Evolutionary conservation across 139 green algal species (phyloP).

Genomic region (Chlamydomonas sp.): DNA sequence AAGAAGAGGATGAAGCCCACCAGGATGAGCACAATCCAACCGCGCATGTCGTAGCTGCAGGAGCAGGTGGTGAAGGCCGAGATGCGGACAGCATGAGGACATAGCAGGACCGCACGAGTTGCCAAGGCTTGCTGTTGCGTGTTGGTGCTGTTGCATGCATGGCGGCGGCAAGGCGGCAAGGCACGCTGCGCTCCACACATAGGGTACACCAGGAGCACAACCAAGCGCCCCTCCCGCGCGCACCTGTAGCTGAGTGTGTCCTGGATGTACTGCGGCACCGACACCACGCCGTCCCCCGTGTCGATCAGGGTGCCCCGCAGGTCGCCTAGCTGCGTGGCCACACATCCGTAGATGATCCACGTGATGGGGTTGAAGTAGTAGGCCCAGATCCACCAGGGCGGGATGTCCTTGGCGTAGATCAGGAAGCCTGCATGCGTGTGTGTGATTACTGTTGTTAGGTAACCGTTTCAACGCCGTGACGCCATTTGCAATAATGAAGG

Average conservation of each 20-base stretch:
- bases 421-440: neutral
- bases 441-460: neutral
- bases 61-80: no score
- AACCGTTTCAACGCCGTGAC: neutral
- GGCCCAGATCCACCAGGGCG: slow-evolving; percentile 19
- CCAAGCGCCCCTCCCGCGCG: neutral
- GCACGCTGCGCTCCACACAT: no score
- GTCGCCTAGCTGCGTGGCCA: slow-evolving; percentile 40
- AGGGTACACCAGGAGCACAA: no score
- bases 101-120: no score
- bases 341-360: slow-evolving; percentile 23
- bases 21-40: slow-evolving; percentile 45
- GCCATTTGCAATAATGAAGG: no score
- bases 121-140: no score
- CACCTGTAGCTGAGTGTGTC: slow-evolving; percentile 33
- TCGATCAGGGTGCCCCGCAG: slow-evolving; percentile 10
- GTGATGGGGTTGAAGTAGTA: slow-evolving; percentile 37
- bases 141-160: no score
- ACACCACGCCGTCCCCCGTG: neutral
- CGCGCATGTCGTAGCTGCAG: neutral
- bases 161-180: no score
- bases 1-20: slow-evolving; percentile 65
- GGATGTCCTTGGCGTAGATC: neutral
- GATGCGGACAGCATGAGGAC: no score
- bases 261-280: slow-evolving; percentile 15